Conservation (phyloP, 768 basidiomycete genomes). For the Stropharia rugosoannulata region DNA sequence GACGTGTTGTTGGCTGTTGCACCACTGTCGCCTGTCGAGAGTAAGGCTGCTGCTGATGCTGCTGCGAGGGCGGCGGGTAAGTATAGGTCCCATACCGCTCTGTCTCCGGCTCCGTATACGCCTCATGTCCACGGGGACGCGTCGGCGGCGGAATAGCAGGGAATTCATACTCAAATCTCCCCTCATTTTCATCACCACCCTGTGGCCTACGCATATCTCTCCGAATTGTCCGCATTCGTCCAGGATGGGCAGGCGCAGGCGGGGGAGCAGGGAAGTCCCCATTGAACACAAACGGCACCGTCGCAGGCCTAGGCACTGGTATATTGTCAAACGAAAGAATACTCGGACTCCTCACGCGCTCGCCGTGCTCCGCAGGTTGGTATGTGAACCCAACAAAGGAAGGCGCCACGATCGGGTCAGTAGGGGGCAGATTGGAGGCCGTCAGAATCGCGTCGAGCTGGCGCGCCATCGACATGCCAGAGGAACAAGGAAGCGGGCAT, state of each 20-base stretch:
- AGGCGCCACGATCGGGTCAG: slow-evolving; percentile 48
- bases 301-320: slow-evolving; percentile 21
- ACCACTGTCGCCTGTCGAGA: no score
- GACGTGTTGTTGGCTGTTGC: no score
- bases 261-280: not conserved
- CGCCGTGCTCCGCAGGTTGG: slow-evolving; percentile 40
- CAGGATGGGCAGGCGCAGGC: not conserved
- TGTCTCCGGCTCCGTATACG: no score
- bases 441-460: slow-evolving; percentile 61
- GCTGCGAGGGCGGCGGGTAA: not conserved
- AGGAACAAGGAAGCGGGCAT: slow-evolving; percentile 41
- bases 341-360: slow-evolving; percentile 34
- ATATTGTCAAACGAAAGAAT: slow-evolving; percentile 30
- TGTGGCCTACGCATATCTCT: not conserved
- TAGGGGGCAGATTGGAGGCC: slow-evolving; percentile 38
- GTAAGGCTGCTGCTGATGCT: not conserved
- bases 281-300: slow-evolving; percentile 14
- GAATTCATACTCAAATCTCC: not conserved
- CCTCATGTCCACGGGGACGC: no score
- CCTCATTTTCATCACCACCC: not conserved
- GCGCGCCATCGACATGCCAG: slow-evolving; percentile 55
- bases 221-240: not conserved
- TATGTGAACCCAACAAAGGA: slow-evolving; percentile 53
- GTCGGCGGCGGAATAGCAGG: not conserved
- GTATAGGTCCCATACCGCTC: not conserved